Percentiles rank a stretch among this genome's conserved stretches.
These are phyloP conservation scores for Rhizopogon sp. DNA, from an alignment of 768 basidiomycete species.

Conservation along the genomic window DNA sequence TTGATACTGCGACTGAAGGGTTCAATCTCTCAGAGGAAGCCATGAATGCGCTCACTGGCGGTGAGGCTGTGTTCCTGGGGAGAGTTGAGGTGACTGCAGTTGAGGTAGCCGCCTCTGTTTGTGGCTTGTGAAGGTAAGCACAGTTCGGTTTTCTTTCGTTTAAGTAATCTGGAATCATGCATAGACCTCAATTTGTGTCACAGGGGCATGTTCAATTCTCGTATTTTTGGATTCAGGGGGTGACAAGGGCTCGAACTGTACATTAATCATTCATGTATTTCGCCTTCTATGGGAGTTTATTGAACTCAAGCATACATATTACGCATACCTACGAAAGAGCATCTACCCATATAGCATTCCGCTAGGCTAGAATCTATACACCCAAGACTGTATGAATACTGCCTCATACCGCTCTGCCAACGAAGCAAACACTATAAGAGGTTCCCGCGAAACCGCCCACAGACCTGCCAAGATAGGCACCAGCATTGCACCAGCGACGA, in stretches of 20 bases:
- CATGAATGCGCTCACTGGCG: slow-evolving; percentile 51
- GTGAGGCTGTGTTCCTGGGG: slow-evolving; percentile 42
- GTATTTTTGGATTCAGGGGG: not conserved
- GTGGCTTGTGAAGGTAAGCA: slow-evolving; percentile 30
- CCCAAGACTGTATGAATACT: slow-evolving; percentile 38
- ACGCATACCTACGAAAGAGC: not conserved
- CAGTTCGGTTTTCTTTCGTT: not conserved
- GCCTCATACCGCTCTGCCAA: slow-evolving; percentile 47
- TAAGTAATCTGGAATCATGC: not conserved
- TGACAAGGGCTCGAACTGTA: not conserved
- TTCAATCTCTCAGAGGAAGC: slow-evolving; percentile 48
- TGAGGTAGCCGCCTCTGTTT: slow-evolving; percentile 41
- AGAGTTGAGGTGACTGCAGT: slow-evolving; percentile 38
- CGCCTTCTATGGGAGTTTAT: not conserved
- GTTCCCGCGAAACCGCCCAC: slow-evolving; percentile 49
- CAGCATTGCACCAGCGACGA: slow-evolving; percentile 31
- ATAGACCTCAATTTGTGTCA: not conserved
- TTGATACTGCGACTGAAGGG: slow-evolving; percentile 24
- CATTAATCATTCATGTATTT: not conserved
- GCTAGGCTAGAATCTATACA: slow-evolving; percentile 37
- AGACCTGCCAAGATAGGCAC: slow-evolving; percentile 56
- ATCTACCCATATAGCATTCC: not conserved
- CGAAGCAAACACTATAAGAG: slow-evolving; percentile 49
- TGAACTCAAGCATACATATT: not conserved
- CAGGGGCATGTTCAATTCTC: too few species aligned